These are phyloP conservation scores for Hypoxylon sp. DNA, from an alignment of 2,329 filamentous ascomycete genomes.

Conservation along the genomic window DNA sequence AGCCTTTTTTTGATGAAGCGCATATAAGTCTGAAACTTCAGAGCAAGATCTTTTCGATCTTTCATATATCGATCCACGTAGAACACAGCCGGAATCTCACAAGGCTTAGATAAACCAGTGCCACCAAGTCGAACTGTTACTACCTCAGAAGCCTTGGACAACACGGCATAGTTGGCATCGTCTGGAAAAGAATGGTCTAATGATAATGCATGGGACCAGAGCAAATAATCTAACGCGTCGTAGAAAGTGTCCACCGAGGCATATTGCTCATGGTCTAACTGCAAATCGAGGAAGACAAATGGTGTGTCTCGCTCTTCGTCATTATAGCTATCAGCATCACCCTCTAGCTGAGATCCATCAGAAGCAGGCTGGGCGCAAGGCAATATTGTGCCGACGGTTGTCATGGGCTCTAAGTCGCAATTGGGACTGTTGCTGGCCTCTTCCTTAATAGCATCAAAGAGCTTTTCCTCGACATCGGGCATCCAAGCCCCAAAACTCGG, in stretches of 20 bases:
- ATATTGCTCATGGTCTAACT: slow-evolving; percentile 55
- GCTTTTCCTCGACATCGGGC: slow-evolving; percentile 59
- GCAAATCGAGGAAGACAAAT: slow-evolving; percentile 60
- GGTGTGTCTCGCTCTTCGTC: slow-evolving; percentile 52
- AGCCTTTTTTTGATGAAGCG: slow-evolving; percentile 45
- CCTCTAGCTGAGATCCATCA: slow-evolving; percentile 11
- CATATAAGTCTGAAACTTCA: slow-evolving; percentile 58
- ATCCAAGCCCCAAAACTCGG: slow-evolving; percentile 53
- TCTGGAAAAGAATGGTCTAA: slow-evolving; percentile 52
- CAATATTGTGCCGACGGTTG: slow-evolving; percentile 44
- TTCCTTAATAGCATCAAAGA: slow-evolving; percentile 51
- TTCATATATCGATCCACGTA: slow-evolving; percentile 68
- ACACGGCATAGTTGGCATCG: slow-evolving; percentile 57
- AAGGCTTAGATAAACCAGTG: slow-evolving; percentile 57
- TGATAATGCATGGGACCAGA: slow-evolving; percentile 61
- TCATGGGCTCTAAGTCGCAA: slow-evolving; percentile 44
- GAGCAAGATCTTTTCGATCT: slow-evolving; percentile 59
- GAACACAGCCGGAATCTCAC: slow-evolving; percentile 65
- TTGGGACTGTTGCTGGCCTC: slow-evolving; percentile 33
- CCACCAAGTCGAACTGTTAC: slow-evolving; percentile 61
- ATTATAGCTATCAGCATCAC: slow-evolving; percentile 46
- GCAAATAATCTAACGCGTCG: slow-evolving; percentile 61
- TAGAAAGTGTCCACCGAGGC: slow-evolving; percentile 59
- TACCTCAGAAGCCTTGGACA: slow-evolving; percentile 63
- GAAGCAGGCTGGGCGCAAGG: slow-evolving; percentile 23